These are phyloP conservation scores for Russula sp. DNA, from an alignment of 768 basidiomycete genomes.

Conservation along the genomic window DNA sequence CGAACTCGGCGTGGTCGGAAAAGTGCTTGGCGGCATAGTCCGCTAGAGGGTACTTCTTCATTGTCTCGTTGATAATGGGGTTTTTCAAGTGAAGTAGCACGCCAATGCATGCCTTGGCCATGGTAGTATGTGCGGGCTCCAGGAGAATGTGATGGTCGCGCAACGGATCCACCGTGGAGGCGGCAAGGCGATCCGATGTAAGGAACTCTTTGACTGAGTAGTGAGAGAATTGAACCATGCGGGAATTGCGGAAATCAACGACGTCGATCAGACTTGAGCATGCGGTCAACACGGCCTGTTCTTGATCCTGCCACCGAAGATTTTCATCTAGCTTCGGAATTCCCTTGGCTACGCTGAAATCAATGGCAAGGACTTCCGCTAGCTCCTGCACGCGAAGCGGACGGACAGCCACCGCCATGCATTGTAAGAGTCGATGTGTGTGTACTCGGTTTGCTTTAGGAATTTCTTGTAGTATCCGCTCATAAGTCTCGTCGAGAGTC, in stretches of 20 bases:
- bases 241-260: background rate
- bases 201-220: slow-evolving; percentile 4
- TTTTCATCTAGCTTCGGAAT: background rate
- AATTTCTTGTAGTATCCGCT: background rate
- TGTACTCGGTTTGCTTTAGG: background rate
- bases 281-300: background rate
- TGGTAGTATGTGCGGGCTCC: background rate
- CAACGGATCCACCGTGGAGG: background rate
- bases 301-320: background rate
- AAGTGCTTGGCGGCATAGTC: slow-evolving; percentile 9
- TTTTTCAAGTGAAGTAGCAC: background rate
- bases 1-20: slow-evolving; percentile 1
- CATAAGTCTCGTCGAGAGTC: background rate
- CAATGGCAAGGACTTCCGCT: background rate
- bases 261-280: slow-evolving; percentile 1
- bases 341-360: background rate
- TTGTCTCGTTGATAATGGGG: background rate
- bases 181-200: background rate
- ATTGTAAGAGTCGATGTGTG: slow-evolving; percentile 6
- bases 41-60: background rate
- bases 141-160: background rate
- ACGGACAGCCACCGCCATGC: background rate
- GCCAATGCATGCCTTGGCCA: background rate
- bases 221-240: slow-evolving; percentile 1
- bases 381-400: background rate